Evolutionary conservation across 2,329 filamentous ascomycete genomes (phyloP).

Genomic region (Phaeomoniella chlamydospora): DNA sequence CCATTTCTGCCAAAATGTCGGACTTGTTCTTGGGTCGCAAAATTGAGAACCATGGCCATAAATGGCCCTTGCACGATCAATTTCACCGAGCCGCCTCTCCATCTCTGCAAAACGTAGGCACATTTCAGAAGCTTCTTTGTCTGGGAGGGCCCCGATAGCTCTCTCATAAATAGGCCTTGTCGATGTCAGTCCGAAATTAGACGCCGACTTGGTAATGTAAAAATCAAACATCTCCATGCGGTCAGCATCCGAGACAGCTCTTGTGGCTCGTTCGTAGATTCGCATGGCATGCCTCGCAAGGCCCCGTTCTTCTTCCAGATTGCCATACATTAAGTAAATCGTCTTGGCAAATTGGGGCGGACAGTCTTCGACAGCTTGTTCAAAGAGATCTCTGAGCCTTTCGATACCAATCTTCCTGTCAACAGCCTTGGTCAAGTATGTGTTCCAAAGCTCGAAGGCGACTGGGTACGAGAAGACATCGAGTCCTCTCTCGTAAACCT

Average conservation of each 20-base stretch:
- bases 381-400: conserved; percentile 82
- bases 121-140: conserved; percentile 90
- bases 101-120: conserved; percentile 97
- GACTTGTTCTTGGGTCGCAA: conserved; percentile 82
- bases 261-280: conserved; percentile 93
- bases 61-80: conserved; percentile 87
- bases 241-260: conserved; percentile 89
- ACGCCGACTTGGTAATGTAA: conserved; percentile 97
- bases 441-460: conserved; percentile 95
- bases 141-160: conserved; percentile 83
- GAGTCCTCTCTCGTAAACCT: conserved; percentile 86
- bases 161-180: conserved; percentile 93
- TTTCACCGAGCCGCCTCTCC: conserved; percentile 81
- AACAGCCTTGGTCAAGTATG: conserved; percentile 94
- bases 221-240: conserved; percentile 97
- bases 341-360: conserved; percentile 93
- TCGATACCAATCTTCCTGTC: conserved; percentile 94
- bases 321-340: conserved; percentile 96
- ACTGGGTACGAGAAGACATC: conserved; percentile 98
- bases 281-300: conserved; percentile 95
- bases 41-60: conserved; percentile 96
- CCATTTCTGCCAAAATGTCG: conserved; percentile 92
- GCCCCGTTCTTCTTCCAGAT: conserved; percentile 87
- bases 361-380: conserved; percentile 89
- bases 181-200: conserved; percentile 92